phyloP scores from a whole-genome alignment of 371 early-diverging fungal species.

The Enterospora canceri region DNA sequence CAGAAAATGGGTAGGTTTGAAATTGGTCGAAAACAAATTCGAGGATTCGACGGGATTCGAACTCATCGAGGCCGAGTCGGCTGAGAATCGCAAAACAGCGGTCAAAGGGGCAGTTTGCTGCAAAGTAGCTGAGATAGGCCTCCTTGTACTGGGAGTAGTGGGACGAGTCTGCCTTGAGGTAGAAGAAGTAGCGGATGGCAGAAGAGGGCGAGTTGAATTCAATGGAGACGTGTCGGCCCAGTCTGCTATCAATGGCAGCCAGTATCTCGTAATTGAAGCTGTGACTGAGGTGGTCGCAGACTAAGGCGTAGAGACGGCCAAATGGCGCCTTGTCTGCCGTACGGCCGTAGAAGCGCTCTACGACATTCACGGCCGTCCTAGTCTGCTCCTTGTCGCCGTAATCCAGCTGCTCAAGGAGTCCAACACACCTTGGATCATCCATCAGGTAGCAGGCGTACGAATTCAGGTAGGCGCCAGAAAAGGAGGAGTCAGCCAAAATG shows the following conservation, averaged over 20 bases:
- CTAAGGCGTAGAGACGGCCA: conserved; percentile 5
- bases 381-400: conserved; percentile 37
- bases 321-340: background rate
- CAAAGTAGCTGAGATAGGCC: conserved; percentile 18
- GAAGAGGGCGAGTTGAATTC: conserved; percentile 1
- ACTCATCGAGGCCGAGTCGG: conserved; percentile 25
- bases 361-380: conserved; percentile 22
- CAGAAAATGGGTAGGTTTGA: conserved; percentile 17
- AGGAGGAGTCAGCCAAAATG: background rate
- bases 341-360: conserved; percentile 22
- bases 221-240: conserved; percentile 21
- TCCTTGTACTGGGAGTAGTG: conserved; percentile 14
- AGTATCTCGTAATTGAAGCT: conserved; percentile 25
- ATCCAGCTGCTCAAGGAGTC: conserved; percentile 31
- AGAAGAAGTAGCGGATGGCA: conserved; percentile 32
- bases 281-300: background rate
- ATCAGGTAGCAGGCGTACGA: conserved; percentile 5
- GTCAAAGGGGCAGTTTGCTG: conserved; percentile 35
- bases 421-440: conserved; percentile 10
- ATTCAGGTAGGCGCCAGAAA: conserved; percentile 12
- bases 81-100: conserved; percentile 45
- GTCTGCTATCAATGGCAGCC: conserved; percentile 19
- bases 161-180: conserved; percentile 13
- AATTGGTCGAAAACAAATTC: conserved; percentile 35
- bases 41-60: conserved; percentile 31